A percentile compares a stretch with the other conserved stretches of the same genome.
Evolutionary conservation across 805 yeast genomes (phyloP).

Genomic region (Candida patagonica): DNA sequence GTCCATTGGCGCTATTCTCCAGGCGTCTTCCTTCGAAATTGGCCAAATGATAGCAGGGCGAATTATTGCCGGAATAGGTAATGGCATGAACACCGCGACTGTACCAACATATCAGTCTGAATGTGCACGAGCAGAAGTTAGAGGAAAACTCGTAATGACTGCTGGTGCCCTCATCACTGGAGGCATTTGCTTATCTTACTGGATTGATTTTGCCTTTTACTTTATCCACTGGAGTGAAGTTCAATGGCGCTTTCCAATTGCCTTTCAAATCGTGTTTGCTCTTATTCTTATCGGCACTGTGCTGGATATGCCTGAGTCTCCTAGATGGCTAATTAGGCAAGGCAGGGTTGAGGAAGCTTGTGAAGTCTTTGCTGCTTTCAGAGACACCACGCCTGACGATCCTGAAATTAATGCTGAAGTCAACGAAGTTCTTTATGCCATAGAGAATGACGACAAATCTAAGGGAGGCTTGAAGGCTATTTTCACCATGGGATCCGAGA

Average conservation of each 20-base stretch:
- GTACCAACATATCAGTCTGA: conserved; percentile 80
- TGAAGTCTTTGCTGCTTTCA: conserved; percentile 14
- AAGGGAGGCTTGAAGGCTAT: neutral
- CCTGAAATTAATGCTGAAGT: conserved; percentile 10
- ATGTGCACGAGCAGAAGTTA: conserved; percentile 51
- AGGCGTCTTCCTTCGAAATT: conserved; percentile 26
- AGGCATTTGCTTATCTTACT: conserved; percentile 28
- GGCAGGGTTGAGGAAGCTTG: conserved; percentile 57
- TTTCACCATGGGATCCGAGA: conserved; percentile 18
- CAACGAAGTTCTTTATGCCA: conserved; percentile 16
- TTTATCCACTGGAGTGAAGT: conserved; percentile 24
- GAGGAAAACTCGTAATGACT: conserved; percentile 41
- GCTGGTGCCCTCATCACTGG: conserved; percentile 17
- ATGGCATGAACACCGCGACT: conserved; percentile 69
- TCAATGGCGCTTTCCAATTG: conserved; percentile 19
- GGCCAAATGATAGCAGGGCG: conserved; percentile 41
- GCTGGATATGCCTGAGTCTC: conserved; percentile 71
- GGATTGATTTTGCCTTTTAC: conserved; percentile 20
- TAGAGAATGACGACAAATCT: conserved; percentile 2
- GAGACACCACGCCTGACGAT: conserved; percentile 8
- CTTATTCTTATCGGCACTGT: conserved; percentile 36
- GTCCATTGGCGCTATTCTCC: conserved; percentile 42
- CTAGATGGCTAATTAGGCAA: conserved; percentile 64
- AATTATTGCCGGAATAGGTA: conserved; percentile 65
- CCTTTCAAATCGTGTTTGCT: conserved; percentile 18